phyloP scores from a whole-genome alignment of 1,284 basidiomycete species.

The Tilletia indica region DNA sequence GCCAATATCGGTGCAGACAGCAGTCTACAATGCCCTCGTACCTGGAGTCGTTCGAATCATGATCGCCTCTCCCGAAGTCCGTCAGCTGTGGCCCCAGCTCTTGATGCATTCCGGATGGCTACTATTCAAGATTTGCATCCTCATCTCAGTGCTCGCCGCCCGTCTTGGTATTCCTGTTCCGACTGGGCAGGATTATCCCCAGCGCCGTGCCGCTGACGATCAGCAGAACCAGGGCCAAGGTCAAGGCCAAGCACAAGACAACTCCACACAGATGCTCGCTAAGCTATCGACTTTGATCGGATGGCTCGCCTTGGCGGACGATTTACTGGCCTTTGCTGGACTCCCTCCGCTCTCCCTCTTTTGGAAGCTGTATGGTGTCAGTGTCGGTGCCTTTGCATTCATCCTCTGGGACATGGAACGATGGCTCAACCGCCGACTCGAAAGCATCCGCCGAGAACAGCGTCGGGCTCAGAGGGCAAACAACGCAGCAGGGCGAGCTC shows the following conservation, averaged over 20 bases:
- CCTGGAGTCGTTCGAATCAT: background rate
- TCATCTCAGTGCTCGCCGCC: background rate
- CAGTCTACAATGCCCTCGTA: background rate
- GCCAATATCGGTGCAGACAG: background rate
- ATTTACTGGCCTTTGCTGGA: background rate
- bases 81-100: background rate
- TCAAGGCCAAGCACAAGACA: background rate
- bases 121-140: background rate
- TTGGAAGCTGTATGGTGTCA: conserved; percentile 7
- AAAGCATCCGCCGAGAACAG: background rate
- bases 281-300: background rate
- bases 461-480: background rate
- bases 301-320: background rate
- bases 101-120: conserved; percentile 9
- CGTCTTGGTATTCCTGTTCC: conserved; percentile 6
- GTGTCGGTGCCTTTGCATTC: background rate
- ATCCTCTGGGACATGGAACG: conserved; percentile 16
- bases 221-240: background rate
- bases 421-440: background rate
- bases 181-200: background rate
- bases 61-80: background rate
- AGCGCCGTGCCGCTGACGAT: background rate
- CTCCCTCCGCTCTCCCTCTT: background rate
- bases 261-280: background rate
- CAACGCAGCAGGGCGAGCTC: background rate